phyloP scores from a whole-genome alignment of 768 basidiomycete genomes.

The Boletus sp. region DNA sequence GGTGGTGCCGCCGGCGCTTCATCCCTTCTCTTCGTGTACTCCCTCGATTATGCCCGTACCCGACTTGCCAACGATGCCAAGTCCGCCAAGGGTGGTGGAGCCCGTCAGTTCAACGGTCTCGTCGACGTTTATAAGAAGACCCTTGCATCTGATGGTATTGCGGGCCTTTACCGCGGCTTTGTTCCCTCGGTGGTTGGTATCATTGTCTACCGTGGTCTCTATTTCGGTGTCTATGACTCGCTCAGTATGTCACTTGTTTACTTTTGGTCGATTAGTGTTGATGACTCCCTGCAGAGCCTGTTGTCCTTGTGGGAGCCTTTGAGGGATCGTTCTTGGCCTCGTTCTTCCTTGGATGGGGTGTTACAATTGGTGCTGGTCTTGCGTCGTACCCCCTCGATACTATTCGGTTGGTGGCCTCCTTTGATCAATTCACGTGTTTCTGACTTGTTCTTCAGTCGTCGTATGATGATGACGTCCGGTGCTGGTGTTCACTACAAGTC shows the following conservation, averaged over 20 bases:
- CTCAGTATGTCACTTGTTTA: conserved; percentile 61
- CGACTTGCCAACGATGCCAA: conserved; percentile 98
- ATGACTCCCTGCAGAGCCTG: conserved; percentile 65
- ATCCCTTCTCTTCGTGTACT: conserved; percentile 99
- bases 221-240: conserved; percentile 96
- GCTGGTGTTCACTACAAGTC: conserved; percentile 96
- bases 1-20: conserved; percentile 99
- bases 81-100: conserved; percentile 87
- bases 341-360: conserved; percentile 97
- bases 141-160: conserved; percentile 94
- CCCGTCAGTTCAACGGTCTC: conserved; percentile 98
- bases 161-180: conserved; percentile 99
- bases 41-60: conserved; percentile 98
- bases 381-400: conserved; percentile 95
- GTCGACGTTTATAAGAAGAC: conserved; percentile 98
- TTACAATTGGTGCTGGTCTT: conserved; percentile 99
- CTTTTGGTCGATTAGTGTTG: conserved; percentile 28
- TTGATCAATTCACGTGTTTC: neutral
- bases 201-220: conserved; percentile 99
- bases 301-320: conserved; percentile 93
- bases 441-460: conserved; percentile 67
- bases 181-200: conserved; percentile 99
- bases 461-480: conserved; percentile 99
- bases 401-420: conserved; percentile 54
- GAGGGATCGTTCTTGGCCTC: conserved; percentile 97